Evolutionary conservation across 352 stramenopile species (phyloP).

Genomic region (Phytophthora sp.): DNA sequence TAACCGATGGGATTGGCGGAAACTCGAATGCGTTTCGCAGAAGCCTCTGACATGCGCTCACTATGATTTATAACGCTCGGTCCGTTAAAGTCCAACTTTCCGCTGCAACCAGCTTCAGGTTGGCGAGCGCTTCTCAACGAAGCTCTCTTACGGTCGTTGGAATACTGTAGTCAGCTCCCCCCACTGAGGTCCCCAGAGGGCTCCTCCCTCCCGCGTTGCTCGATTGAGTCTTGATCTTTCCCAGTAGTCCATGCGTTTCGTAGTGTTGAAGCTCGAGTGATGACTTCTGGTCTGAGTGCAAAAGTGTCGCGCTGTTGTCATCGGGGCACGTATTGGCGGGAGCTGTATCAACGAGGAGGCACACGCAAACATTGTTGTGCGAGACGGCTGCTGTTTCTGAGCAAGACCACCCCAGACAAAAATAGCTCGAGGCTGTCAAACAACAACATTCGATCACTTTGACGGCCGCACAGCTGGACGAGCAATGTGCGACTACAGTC

Average conservation of each 20-base stretch:
- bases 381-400: conserved; percentile 11
- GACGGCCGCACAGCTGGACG: conserved; percentile 20
- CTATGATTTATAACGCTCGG: conserved; percentile 1
- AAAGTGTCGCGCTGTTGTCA: no score
- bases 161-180: no score
- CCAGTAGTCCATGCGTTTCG: conserved; percentile 28
- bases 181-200: no score
- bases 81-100: conserved; percentile 16
- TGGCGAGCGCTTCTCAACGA: background rate
- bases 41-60: conserved; percentile 18
- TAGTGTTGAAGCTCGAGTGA: conserved; percentile 19
- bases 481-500: conserved; percentile 23
- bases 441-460: conserved; percentile 14
- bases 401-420: background rate
- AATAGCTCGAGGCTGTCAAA: background rate
- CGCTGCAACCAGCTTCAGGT: conserved; percentile 6
- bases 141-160: no score
- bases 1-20: conserved; percentile 18
- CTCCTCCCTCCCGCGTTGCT: conserved; percentile 20
- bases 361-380: background rate
- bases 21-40: conserved; percentile 6
- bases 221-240: conserved; percentile 16
- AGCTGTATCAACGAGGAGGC: background rate
- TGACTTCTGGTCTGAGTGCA: background rate
- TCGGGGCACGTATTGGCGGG: no score